Evolutionary conservation across 1,139 yeast species (phyloP), one percentile per base, ranked within the genome.

Genomic region (Debaryomyces fabryi): DNA sequence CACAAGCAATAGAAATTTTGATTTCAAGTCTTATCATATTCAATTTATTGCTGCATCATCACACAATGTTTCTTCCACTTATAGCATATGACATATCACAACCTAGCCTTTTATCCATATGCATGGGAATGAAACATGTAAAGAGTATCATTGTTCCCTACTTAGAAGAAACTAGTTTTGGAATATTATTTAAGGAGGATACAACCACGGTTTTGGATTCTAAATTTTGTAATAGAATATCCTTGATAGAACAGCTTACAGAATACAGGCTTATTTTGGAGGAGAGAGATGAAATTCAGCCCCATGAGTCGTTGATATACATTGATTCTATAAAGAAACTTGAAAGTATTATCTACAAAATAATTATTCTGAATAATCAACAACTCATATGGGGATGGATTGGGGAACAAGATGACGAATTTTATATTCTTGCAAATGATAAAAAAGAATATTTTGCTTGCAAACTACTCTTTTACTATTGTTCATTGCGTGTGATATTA

Each of bases 41-140:
- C 45, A 42, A 30, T 42, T 21, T 35, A 20, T 39, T 39, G 43
- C 43, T 39, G 43, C 43, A 39, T 16, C 43, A 39, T 15, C 34
- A 27, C 15, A 4, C 43, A 15, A 25, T 39, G 43, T 29, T 25
- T 29, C 43, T 39, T 25, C 35, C 45, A 7, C 16, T 42, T 3
- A 24, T 42, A 34, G 10, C 45, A 10, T 4, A 18, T 12, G 30
- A 42, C 9, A 21, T 32, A 10, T 25, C 29, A 10, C 29, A 25
- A 6, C 29, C 29, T 25, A 25, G n/a, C 29, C 29, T 25, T 6
- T 24, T 39, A 24, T 39, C 43, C 13, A 30, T 39, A 15, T 39
- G 33, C 12, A 25, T 15, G 33, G 43, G 43, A 15, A 39, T 39
- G 43, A 23, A 25, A 15, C 35, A 25, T 15, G 24, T 27, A 12